A percentile compares a stretch with the other conserved stretches of the same genome.
Evolutionary conservation across 2,329 filamentous ascomycete species (phyloP).

Genomic region (Neonectria ditissima): DNA sequence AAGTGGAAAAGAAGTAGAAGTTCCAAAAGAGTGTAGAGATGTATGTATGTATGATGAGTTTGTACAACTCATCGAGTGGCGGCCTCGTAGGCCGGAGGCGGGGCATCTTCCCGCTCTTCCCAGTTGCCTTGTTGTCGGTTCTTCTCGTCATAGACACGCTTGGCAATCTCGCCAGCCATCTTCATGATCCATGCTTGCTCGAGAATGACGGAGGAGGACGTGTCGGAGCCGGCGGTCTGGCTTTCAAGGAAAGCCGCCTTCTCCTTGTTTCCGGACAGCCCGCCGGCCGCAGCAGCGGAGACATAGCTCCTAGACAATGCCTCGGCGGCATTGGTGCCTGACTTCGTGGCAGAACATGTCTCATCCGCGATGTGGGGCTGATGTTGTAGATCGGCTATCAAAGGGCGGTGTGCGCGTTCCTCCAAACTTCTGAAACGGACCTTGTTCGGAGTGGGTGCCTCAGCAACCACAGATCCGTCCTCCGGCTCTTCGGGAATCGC

Average conservation of each 20-base stretch:
- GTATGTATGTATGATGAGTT: slow-evolving; percentile 31
- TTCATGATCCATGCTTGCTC: slow-evolving; percentile 91
- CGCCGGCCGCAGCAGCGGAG: slow-evolving; percentile 33
- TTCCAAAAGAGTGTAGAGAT: slow-evolving; percentile 37
- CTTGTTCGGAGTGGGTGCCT: slow-evolving; percentile 50
- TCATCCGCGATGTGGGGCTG: slow-evolving; percentile 40
- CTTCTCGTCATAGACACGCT: slow-evolving; percentile 90
- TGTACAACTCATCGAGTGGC: slow-evolving; percentile 52
- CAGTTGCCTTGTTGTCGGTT: slow-evolving; percentile 53
- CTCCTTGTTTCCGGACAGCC: slow-evolving; percentile 45
- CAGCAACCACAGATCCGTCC: slow-evolving; percentile 54
- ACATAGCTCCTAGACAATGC: slow-evolving; percentile 26
- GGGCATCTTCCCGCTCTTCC: slow-evolving; percentile 67
- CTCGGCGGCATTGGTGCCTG: slow-evolving; percentile 34
- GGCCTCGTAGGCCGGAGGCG: slow-evolving; percentile 73
- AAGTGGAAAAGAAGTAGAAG: slow-evolving; percentile 27
- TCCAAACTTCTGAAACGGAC: slow-evolving; percentile 54
- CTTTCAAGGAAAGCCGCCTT: slow-evolving; percentile 47
- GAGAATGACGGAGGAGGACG: slow-evolving; percentile 70
- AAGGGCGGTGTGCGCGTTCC: slow-evolving; percentile 36
- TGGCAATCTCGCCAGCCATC: slow-evolving; percentile 92
- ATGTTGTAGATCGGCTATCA: slow-evolving; percentile 42
- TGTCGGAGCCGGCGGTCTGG: slow-evolving; percentile 56
- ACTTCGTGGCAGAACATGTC: slow-evolving; percentile 37
- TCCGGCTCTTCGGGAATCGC: slow-evolving; percentile 71